Conservation (phyloP, 768 basidiomycete genomes). For the Tricholoma saponaceum region DNA sequence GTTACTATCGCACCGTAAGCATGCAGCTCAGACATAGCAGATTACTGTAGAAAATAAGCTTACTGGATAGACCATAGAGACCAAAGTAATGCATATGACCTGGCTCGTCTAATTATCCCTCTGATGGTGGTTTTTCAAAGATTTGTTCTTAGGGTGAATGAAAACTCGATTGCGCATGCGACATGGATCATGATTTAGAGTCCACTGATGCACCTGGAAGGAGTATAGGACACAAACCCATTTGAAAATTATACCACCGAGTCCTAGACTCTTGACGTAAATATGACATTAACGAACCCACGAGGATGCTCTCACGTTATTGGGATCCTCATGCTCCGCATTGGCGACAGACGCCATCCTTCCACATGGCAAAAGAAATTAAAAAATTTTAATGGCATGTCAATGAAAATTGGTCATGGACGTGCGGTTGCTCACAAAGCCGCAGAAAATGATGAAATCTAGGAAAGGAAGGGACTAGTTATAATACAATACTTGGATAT, state of each 20-base stretch:
- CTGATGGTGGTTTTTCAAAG: constrained; percentile 18
- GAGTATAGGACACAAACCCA: constrained; percentile 25
- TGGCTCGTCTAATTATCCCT: constrained; percentile 11
- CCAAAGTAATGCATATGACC: constrained; percentile 29
- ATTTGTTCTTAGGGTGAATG: constrained; percentile 30
- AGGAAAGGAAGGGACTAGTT: neutral
- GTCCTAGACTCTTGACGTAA: constrained; percentile 13
- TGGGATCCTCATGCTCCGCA: constrained; percentile 5
- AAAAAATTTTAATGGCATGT: too few relatives aligned
- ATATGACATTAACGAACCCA: neutral
- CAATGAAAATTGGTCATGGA: constrained; percentile 6
- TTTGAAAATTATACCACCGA: constrained; percentile 61
- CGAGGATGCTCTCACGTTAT: neutral
- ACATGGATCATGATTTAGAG: constrained; percentile 38
- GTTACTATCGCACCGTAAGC: constrained; percentile 34
- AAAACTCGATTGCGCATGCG: constrained; percentile 40
- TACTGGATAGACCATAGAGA: constrained; percentile 43
- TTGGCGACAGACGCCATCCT: constrained; percentile 41
- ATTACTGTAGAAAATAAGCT: constrained; percentile 3
- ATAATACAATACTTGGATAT: neutral
- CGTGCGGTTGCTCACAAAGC: too few relatives aligned
- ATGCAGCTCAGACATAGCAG: neutral
- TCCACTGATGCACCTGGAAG: too few relatives aligned
- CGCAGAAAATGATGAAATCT: constrained; percentile 34
- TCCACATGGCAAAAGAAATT: too few relatives aligned